Conservation (phyloP, 2,329 filamentous ascomycete genomes). For the Chalara sp. region DNA sequence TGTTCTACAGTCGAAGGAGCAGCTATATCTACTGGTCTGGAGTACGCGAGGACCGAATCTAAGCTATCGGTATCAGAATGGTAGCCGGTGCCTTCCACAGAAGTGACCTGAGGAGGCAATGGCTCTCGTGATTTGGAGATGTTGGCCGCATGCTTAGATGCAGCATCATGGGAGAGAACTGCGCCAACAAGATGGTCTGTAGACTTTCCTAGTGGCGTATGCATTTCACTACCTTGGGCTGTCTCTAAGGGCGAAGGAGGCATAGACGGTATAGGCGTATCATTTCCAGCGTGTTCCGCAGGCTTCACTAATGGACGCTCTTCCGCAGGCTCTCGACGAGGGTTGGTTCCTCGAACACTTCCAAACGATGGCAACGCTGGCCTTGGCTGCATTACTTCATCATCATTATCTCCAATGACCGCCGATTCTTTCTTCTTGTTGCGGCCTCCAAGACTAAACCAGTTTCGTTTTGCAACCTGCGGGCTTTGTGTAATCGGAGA, state of each 20-base stretch:
- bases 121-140: constrained; percentile 55
- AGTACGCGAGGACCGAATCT: constrained; percentile 6
- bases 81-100: constrained; percentile 59
- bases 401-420: constrained; percentile 53
- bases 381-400: constrained; percentile 66
- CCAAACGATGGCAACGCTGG: constrained; percentile 70
- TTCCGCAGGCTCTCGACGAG: constrained; percentile 39
- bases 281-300: constrained; percentile 29
- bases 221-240: constrained; percentile 12
- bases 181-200: constrained; percentile 53
- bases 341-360: constrained; percentile 62
- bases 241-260: constrained; percentile 20
- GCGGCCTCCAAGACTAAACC: constrained; percentile 46
- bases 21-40: neutral
- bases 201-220: constrained; percentile 34
- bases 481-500: constrained; percentile 34
- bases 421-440: constrained; percentile 43
- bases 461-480: constrained; percentile 36
- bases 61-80: constrained; percentile 47
- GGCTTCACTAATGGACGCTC: constrained; percentile 55
- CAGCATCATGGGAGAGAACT: constrained; percentile 47
- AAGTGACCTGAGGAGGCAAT: constrained; percentile 63
- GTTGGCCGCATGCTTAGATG: constrained; percentile 46
- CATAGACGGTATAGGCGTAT: constrained; percentile 5
- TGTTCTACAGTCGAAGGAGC: neutral